Conservation (phyloP, 495 filamentous ascomycete genomes). For the Lasiosphaeria miniovina region DNA sequence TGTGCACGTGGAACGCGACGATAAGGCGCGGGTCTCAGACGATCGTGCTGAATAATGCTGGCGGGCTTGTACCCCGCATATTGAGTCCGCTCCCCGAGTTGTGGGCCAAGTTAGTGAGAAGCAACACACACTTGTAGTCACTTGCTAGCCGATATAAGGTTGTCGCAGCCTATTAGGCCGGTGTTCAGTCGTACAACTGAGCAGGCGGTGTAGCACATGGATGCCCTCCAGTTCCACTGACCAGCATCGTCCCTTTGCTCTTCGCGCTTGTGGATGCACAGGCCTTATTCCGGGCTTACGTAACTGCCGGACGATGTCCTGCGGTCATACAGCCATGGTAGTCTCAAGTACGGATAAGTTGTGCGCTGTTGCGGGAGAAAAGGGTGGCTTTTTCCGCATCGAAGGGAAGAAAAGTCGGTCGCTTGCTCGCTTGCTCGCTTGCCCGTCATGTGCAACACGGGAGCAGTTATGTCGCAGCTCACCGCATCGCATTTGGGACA, state of each 20-base stretch:
- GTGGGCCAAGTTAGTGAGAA: slow-evolving; percentile 1
- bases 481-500: no score
- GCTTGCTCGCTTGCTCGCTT: no score
- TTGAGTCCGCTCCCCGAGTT: not conserved
- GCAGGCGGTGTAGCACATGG: not conserved
- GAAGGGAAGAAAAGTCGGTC: no score
- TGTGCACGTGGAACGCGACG: not conserved
- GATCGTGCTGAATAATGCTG: not conserved
- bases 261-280: slow-evolving; percentile 1
- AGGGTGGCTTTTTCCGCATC: no score
- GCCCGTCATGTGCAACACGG: no score
- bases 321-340: no score
- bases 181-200: not conserved
- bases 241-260: not conserved
- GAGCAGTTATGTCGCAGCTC: no score
- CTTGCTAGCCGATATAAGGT: not conserved
- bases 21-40: not conserved
- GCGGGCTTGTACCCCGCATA: not conserved
- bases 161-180: not conserved
- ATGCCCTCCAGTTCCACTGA: not conserved
- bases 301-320: no score
- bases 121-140: not conserved
- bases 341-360: no score
- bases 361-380: no score
- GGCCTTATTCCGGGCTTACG: not conserved